Base-by-base conservation (phyloP, 306 rosid genomes). In the barrel medic (Medicago truncatula) region DNA sequence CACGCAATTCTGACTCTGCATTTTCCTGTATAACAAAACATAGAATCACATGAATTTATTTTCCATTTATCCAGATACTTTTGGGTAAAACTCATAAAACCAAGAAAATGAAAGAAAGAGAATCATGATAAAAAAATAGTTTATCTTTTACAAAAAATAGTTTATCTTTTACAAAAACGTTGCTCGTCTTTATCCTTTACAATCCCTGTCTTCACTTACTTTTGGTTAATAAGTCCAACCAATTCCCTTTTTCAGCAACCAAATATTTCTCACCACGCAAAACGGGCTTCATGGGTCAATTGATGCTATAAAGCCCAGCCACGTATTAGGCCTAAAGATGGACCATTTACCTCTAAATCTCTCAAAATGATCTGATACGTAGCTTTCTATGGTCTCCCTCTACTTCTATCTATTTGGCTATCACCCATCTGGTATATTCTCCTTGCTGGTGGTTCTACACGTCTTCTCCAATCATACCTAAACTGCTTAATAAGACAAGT, bases 1-100 rank as follows among this genome's bases (percentile, higher is more conserved):
- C 98, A 72, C 98, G 98, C 74, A 92, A 68, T 73, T 93, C 99
- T 58, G 99, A 95, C 68, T 90, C 96, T 41, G 96, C 95, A 61
- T 73, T 87, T 88, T 92, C 99, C 99, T 95, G 79, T 43, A 76
- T 60, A 86, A 52, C 46, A 31, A 66, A 81, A 82, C 59, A 83
- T 18, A 57, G 56, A 53, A 58, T 73, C 61, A 78, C 41, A 74
- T 56, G 63, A 77, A 41, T 68, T 70, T 46, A 31, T 68, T 14
- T 67, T 58, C 53, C 39, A 40, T 28, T 71, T 64, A 40, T 73
- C 53, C 60, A 60, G 63, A 44, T 76, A n/a, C 3, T 9, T 23
- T 8, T 38, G 31, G 7, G 20, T 57, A 67, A 74, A 36, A 44
- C 46, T 53, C 31, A 67, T 4, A 58, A 47, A 31, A 57, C 34